phyloP scores from a whole-genome alignment of 768 basidiomycete genomes.

The Tremella mesenterica region DNA sequence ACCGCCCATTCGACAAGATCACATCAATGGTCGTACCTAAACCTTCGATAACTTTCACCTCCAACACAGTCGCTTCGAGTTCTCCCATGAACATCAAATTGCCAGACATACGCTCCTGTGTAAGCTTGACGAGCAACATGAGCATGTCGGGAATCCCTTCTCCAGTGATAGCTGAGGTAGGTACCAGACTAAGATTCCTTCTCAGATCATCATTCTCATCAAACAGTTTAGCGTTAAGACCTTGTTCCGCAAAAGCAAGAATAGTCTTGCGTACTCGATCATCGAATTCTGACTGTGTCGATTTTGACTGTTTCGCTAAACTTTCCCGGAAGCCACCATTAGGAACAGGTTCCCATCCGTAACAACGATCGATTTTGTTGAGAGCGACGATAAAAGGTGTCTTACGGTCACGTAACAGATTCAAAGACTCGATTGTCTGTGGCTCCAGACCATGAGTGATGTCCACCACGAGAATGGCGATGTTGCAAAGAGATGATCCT shows the following conservation, averaged over 20 bases:
- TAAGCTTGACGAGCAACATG: constrained; percentile 92
- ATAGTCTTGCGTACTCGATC: constrained; percentile 76
- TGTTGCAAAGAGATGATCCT: constrained; percentile 95
- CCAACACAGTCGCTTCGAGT: constrained; percentile 93
- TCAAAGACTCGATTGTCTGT: constrained; percentile 94
- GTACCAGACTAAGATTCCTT: constrained; percentile 88
- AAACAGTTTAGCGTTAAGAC: constrained; percentile 86
- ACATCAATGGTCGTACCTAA: constrained; percentile 97
- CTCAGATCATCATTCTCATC: constrained; percentile 96
- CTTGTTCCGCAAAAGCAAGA: constrained; percentile 94
- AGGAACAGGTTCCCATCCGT: constrained; percentile 84
- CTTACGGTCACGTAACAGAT: constrained; percentile 80
- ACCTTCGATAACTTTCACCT: constrained; percentile 97
- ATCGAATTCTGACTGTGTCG: constrained; percentile 85
- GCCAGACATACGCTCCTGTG: constrained; percentile 95
- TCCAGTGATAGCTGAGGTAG: constrained; percentile 94
- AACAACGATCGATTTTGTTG: constrained; percentile 99
- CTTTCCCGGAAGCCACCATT: constrained; percentile 90
- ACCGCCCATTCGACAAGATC: constrained; percentile 83
- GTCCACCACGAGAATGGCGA: constrained; percentile 96
- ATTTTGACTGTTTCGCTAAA: constrained; percentile 64
- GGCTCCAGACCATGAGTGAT: constrained; percentile 97
- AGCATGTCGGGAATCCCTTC: constrained; percentile 99
- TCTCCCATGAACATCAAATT: constrained; percentile 96
- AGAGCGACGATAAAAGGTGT: constrained; percentile 98